phyloP scores from a whole-genome alignment of 192 early-diverging fungal genomes.

The Pilobolus umbonatus region DNA sequence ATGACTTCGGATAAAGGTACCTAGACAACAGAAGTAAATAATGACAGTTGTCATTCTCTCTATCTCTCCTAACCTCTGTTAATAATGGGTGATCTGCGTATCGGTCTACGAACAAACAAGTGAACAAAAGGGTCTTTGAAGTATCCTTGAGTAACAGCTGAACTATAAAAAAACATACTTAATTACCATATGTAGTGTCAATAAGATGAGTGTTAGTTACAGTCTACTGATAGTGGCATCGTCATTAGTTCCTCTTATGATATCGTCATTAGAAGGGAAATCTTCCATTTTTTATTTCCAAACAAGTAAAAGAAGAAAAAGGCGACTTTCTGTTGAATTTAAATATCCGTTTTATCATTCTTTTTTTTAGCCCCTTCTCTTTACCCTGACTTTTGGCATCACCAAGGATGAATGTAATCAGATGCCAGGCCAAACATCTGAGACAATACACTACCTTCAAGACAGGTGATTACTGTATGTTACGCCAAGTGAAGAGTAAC shows the following conservation, averaged over 20 bases:
- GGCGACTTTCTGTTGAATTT: too few species aligned
- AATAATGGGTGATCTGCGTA: constrained; percentile 81
- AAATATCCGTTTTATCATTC: too few species aligned
- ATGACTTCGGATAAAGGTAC: constrained; percentile 71
- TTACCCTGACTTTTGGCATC: too few species aligned
- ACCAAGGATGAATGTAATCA: too few species aligned
- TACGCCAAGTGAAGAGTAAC: constrained; percentile 25
- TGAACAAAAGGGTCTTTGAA: constrained; percentile 77
- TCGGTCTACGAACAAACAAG: constrained; percentile 72
- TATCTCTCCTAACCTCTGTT: constrained; percentile 64
- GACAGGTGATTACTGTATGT: constrained; percentile 28
- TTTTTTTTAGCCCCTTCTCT: too few species aligned
- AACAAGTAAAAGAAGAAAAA: too few species aligned
- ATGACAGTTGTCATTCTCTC: neutral
- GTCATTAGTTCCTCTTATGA: constrained; percentile 85
- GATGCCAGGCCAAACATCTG: too few species aligned
- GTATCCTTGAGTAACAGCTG: constrained; percentile 79
- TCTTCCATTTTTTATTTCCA: too few species aligned
- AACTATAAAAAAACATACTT: constrained; percentile 43
- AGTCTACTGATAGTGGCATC: constrained; percentile 82
- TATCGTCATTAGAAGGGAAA: constrained; percentile 56
- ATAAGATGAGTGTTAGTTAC: constrained; percentile 37
- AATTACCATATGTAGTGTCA: too few species aligned
- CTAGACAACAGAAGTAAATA: too few species aligned
- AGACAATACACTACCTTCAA: constrained; percentile 14